Conservation (phyloP, 1,139 yeast species). For the Blastobotrys serpentis region DNA sequence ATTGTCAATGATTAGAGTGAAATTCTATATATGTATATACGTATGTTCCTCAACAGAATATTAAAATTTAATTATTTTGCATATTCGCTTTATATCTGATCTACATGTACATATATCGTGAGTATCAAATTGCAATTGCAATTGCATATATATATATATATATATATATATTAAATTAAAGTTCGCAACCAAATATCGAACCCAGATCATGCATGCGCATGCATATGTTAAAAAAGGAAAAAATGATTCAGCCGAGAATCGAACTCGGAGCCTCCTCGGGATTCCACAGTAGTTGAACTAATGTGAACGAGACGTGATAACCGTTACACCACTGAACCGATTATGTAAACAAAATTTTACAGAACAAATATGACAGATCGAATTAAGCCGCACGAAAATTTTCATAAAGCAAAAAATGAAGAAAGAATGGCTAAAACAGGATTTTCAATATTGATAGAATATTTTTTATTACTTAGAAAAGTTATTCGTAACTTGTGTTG, state of each 20-base stretch:
- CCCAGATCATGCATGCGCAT: neutral
- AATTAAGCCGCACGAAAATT: no score
- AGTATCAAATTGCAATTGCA: neutral
- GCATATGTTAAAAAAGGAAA: neutral
- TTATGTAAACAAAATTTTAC: neutral
- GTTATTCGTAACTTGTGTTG: no score
- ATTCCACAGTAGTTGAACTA: neutral
- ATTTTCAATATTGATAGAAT: no score
- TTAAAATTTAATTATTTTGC: no score
- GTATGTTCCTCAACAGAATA: no score
- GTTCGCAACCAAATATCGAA: neutral
- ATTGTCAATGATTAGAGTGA: no score
- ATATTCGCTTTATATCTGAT: neutral
- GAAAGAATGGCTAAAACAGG: no score
- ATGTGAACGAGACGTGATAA: slow-evolving; percentile 18
- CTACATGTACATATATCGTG: neutral
- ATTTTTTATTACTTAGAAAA: no score
- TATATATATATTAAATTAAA: neutral
- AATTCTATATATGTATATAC: neutral
- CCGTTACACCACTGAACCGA: slow-evolving; percentile 18
- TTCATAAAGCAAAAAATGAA: no score
- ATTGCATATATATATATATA: neutral
- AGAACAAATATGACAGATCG: no score
- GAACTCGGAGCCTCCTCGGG: slow-evolving; percentile 19
- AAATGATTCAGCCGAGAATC: slow-evolving; percentile 18